Evolutionary conservation across 805 yeast genomes (phyloP).

Genomic region (Priceomyces fermenticarens): DNA sequence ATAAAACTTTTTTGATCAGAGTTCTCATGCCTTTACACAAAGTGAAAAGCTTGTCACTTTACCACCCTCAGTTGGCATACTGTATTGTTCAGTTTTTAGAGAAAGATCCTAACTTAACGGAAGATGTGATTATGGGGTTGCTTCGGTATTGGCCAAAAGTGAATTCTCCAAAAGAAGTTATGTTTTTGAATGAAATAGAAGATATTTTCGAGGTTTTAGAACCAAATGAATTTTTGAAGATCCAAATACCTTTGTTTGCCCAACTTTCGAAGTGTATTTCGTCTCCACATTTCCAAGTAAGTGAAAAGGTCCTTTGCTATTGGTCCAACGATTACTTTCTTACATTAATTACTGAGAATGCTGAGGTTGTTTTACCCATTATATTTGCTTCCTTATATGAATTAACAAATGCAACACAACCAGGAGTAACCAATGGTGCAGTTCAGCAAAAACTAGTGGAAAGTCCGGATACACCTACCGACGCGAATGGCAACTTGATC

Average conservation of each 20-base stretch:
- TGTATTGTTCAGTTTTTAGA: slow-evolving; percentile 96
- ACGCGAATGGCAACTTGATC: slow-evolving; percentile 42
- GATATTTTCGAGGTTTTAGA: slow-evolving; percentile 96
- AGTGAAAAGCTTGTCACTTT: slow-evolving; percentile 80
- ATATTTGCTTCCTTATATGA: slow-evolving; percentile 88
- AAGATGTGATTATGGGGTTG: slow-evolving; percentile 93
- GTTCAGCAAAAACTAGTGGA: slow-evolving; percentile 37
- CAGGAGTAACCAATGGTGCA: slow-evolving; percentile 39
- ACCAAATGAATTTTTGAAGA: slow-evolving; percentile 85
- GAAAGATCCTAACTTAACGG: slow-evolving; percentile 88
- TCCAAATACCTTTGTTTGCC: slow-evolving; percentile 89
- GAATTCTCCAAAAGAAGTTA: slow-evolving; percentile 90
- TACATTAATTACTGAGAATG: slow-evolving; percentile 85
- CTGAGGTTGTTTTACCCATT: slow-evolving; percentile 89
- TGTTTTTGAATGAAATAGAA: slow-evolving; percentile 94
- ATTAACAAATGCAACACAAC: slow-evolving; percentile 55
- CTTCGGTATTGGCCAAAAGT: slow-evolving; percentile 96
- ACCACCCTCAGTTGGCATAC: slow-evolving; percentile 96
- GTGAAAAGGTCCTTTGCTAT: slow-evolving; percentile 89
- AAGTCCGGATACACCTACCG: slow-evolving; percentile 36
- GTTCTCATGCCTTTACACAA: slow-evolving; percentile 91
- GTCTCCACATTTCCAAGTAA: slow-evolving; percentile 95
- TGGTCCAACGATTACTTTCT: slow-evolving; percentile 95
- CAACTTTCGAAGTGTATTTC: slow-evolving; percentile 92
- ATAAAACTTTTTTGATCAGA: slow-evolving; percentile 81